Percentiles rank a stretch among this genome's conserved stretches.
Evolutionary conservation across 352 stramenopile species (phyloP).

Genomic region (Aphanomyces stellatus): DNA sequence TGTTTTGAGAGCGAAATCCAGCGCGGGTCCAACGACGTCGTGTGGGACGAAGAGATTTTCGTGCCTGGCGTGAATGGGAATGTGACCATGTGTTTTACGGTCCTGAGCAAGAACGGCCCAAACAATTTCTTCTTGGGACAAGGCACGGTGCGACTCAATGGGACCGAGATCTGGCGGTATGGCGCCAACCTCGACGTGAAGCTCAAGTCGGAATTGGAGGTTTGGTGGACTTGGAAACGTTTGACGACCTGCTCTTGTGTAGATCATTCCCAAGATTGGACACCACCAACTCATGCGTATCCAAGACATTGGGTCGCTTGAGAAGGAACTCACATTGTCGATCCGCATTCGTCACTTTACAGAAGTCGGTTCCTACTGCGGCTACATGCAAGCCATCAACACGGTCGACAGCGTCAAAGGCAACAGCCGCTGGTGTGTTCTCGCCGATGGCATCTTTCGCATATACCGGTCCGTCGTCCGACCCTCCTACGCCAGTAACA

Average conservation of each 20-base stretch:
- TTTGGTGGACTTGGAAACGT: slow-evolving; percentile 31
- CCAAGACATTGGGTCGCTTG: slow-evolving; percentile 19
- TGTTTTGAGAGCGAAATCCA: slow-evolving; percentile 58
- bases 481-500: background rate
- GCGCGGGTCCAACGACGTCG: slow-evolving; percentile 31
- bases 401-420: slow-evolving; percentile 51
- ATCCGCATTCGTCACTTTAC: slow-evolving; percentile 39
- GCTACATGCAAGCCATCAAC: slow-evolving; percentile 58
- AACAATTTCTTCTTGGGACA: slow-evolving; percentile 73
- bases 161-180: slow-evolving; percentile 41
- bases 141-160: slow-evolving; percentile 32
- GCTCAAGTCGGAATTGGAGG: slow-evolving; percentile 37
- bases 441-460: slow-evolving; percentile 47
- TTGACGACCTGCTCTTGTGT: background rate
- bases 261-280: slow-evolving; percentile 7
- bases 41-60: slow-evolving; percentile 53
- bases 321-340: slow-evolving; percentile 30
- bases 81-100: slow-evolving; percentile 48
- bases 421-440: slow-evolving; percentile 59
- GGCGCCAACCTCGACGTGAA: slow-evolving; percentile 33
- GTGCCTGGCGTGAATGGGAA: slow-evolving; percentile 44
- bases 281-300: slow-evolving; percentile 21
- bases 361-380: slow-evolving; percentile 45
- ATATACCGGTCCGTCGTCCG: slow-evolving; percentile 38
- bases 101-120: slow-evolving; percentile 65